Base-by-base conservation (phyloP, 2,329 filamentous ascomycete species). In the Cercospora berteroae region DNA sequence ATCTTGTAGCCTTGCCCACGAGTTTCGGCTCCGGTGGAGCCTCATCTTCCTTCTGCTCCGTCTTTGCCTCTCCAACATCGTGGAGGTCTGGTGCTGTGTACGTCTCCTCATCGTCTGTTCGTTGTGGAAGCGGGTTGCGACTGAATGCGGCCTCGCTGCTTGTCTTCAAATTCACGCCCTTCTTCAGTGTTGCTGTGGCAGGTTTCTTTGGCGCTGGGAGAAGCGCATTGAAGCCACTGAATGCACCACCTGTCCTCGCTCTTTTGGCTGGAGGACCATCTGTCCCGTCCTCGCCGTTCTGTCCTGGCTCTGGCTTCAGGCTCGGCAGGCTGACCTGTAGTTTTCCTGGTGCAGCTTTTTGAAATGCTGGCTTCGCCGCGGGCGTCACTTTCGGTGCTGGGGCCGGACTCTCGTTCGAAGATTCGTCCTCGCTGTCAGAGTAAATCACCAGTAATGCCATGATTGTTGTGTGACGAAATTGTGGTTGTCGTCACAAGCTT, bases 221-320 rank as follows among this genome's bases (percentile, higher is more conserved):
- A 72, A 97, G 88, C 1, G 93, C 89, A 77, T 94, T 95, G 82
- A 97, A 95, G 2, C 89, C 91, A 61, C 90, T 86, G 74, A 96
- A 94, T 4, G 86, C 88, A 3, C 85, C 86, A 7, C 83, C 85
- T 1, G 86, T 87, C 60, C 88, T 88, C 18, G 86, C 84, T 67
- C 90, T 89, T 77, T 97, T 97, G 1, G 89, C 84, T 0, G 91
- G 90, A 0, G 89, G 89, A 50, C 83, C 83, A 27, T 85, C 83
- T 44, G 65, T 50, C 64, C 77, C 79, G 25, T 80, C 77, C 20
- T 80, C 77, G 9, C 78, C 71, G 3, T 73, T 76, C 12, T 80
- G 77, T 59, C 80, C 79, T 25, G 77, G 73, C 2, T 79, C 75
- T 44, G 79, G 74, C 16, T 83, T 76, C 69, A 85, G 78, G 20